Conservation (phyloP, 2,329 filamentous ascomycete genomes). For the Stemphylium vesicarium region DNA sequence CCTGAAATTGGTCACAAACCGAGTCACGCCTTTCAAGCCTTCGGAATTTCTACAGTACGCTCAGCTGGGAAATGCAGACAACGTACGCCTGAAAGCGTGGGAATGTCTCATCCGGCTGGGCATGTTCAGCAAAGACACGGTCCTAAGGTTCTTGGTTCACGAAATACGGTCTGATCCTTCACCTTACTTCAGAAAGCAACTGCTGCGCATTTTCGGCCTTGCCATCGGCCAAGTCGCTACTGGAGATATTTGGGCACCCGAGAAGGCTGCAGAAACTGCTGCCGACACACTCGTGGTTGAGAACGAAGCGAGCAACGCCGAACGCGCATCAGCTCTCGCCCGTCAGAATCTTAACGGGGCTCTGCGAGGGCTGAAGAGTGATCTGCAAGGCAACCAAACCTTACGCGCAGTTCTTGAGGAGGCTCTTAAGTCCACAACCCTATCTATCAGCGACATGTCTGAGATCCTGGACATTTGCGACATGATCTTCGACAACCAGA, state of each 20-base stretch:
- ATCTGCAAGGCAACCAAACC: slow-evolving; percentile 56
- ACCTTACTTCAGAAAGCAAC: slow-evolving; percentile 61
- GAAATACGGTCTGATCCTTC: slow-evolving; percentile 64
- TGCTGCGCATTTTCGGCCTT: slow-evolving; percentile 61
- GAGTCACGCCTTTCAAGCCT: slow-evolving; percentile 59
- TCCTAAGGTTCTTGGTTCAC: slow-evolving; percentile 64
- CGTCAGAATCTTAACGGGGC: slow-evolving; percentile 66
- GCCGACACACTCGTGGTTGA: slow-evolving; percentile 62
- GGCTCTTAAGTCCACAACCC: slow-evolving; percentile 58
- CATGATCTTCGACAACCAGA: slow-evolving; percentile 58
- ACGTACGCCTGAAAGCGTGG: slow-evolving; percentile 66
- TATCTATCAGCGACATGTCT: slow-evolving; percentile 61
- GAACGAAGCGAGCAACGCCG: slow-evolving; percentile 52
- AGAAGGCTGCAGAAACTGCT: slow-evolving; percentile 38
- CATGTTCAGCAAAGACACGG: slow-evolving; percentile 55
- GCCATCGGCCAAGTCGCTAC: slow-evolving; percentile 66
- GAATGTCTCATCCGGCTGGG: slow-evolving; percentile 63
- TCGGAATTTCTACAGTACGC: slow-evolving; percentile 68
- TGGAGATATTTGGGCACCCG: slow-evolving; percentile 52
- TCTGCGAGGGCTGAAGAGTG: slow-evolving; percentile 61
- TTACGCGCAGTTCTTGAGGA: slow-evolving; percentile 63
- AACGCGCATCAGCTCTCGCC: slow-evolving; percentile 60
- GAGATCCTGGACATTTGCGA: slow-evolving; percentile 64
- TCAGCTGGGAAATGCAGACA: slow-evolving; percentile 63
- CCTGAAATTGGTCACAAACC: slow-evolving; percentile 60